Evolutionary conservation across 768 basidiomycete species (phyloP), one percentile per base, ranked within the genome.

Genomic region (Suillus subalutaceus): DNA sequence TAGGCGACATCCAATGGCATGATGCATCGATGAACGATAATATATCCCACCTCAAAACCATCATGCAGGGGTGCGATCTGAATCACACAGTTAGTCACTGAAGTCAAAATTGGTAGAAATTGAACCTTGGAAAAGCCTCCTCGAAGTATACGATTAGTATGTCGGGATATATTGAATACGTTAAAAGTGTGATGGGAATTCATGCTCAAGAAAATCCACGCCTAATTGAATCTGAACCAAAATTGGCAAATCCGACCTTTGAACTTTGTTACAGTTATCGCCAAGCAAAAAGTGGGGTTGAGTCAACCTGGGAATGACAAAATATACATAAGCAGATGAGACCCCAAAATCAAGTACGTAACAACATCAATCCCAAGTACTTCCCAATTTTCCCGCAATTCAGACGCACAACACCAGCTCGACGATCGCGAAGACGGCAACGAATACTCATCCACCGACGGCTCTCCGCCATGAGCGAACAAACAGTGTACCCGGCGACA

Each of bases 401-500:
- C 56, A 30, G 41, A 38, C 64, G 9, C 15, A 40, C 23, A 30
- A 13, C 55, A 40, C 65, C 1, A 68, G 46, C 35, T 32, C 18
- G 1, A 65, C 66, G 68, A 67, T 38, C 55, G 44, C 70, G 48
- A 67, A 52, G 46, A 65, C 41, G 13, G 58, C 62, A 56, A 62
- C 32, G 18, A 43, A 38, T 30, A 48, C 38, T 48, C 67, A 61
- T 66, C 62, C 38, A 74, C 41, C 68, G 58, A 70, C 70, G 69
- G 70, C 66, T 46, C 69, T 61, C 68, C 23, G 63, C 68, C 59
- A 77, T 77, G 76, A 68, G 43, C 69, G 76, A 74, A 65, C n/a
- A 23, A 16, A 67, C 26, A 62, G 68, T 77, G 43, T 86, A 82
- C 72, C 80, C 90, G 15, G 82, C 90, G 12, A 87, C 89, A 18